Evolutionary conservation across 2,329 filamentous ascomycete genomes (phyloP).

Genomic region (Cadophora luteo-olivacea): DNA sequence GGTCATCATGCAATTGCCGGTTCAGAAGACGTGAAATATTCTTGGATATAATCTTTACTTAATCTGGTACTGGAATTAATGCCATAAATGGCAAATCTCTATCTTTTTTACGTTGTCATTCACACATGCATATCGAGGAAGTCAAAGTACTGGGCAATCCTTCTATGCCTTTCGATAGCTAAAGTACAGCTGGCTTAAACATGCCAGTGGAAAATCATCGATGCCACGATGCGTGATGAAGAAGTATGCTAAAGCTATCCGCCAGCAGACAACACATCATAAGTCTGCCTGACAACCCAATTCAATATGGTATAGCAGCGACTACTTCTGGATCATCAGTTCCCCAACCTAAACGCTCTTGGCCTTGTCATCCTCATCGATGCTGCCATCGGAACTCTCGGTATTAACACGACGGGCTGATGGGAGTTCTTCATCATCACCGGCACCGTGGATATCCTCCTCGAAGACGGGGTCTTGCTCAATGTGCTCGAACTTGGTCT

Average conservation of each 20-base stretch:
- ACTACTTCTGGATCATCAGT: conserved; percentile 27
- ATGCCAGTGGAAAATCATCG: conserved; percentile 35
- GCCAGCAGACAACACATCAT: conserved; percentile 37
- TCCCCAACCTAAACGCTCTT: conserved; percentile 46
- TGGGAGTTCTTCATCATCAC: conserved; percentile 38
- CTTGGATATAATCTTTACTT: too few relatives aligned
- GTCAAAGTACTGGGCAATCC: conserved; percentile 41
- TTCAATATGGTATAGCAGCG: conserved; percentile 28
- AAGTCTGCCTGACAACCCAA: conserved; percentile 32
- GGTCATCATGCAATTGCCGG: not conserved
- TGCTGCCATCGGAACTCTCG: conserved; percentile 43
- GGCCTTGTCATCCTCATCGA: conserved; percentile 48
- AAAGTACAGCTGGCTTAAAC: conserved; percentile 34
- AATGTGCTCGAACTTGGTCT: conserved; percentile 94
- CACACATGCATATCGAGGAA: conserved; percentile 13
- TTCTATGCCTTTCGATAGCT: conserved; percentile 45
- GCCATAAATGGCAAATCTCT: too few relatives aligned
- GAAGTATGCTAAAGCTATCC: conserved; percentile 38
- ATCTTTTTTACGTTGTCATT: not conserved
- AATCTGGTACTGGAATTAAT: too few relatives aligned
- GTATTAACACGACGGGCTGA: conserved; percentile 42
- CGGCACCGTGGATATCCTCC: conserved; percentile 77
- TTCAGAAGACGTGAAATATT: not conserved
- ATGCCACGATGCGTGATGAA: conserved; percentile 32
- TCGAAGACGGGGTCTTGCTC: conserved; percentile 93